Evolutionary conservation across 805 yeast genomes (phyloP), one percentile per base, ranked within the genome.

Genomic region (Cyberlindnera suaveolens): DNA sequence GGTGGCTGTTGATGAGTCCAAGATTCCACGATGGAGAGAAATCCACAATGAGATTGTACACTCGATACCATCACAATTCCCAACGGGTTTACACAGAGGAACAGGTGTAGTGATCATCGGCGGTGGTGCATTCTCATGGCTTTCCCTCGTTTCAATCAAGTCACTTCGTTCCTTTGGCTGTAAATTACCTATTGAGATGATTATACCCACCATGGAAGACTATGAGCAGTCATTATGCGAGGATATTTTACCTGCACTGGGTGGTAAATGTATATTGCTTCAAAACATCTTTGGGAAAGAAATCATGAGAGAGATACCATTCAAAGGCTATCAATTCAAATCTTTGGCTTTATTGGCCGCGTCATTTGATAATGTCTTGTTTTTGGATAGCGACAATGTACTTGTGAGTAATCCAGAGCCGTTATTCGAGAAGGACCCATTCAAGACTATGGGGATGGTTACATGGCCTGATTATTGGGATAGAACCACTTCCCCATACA

Each of bases 381-480:
- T 85, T 40, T 61, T 86, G 50, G 96, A 88, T 56, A 78, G 90
- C 41, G 96, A 88, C 63, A 79, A 84, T 49, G 65, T 75, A 15
- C 74, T 80, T 0, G 69, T 75, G 14, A 68, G 68, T 40, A 57
- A 68, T n/a, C 74, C 80, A 1, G 79, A 74, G 47, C 41, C 58
- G 3, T 63, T 81, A 34, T 65, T 78, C 36, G 51, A 57, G 2
- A 46, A 60, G 19, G 70, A 70, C 17, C 72, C 83, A 3, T 81
- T 69, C 57, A 45, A 52, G 26, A 57, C 64, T 13, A 61, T 65
- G 33, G 84, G 85, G 4, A 60, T 82, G 59, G 70, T 82, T 27
- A 68, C 80, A 2, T 82, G 89, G 89, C 90, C 89, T 1, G 89
- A 82, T 62, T 78, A 78, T 47, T 82, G 90, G 89, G 69, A 77